Evolutionary conservation across 2,329 filamentous ascomycete species (phyloP), one percentile per base, ranked within the genome.

Genomic region (Aspergillus terreus): DNA sequence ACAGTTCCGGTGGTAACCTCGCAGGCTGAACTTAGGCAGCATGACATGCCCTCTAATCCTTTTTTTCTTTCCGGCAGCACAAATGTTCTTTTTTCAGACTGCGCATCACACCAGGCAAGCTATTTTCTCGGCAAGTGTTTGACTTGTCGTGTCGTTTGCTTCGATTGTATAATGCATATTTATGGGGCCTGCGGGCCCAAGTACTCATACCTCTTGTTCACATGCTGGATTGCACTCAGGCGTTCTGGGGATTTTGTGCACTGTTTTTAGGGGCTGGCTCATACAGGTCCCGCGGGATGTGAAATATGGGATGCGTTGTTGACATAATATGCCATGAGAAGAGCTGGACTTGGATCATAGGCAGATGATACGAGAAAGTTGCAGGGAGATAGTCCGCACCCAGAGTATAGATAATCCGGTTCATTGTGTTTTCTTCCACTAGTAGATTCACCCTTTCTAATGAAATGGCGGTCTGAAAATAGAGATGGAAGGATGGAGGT

Each of bases 281-380:
- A 23, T 17, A n/a, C 32, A 25, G 41, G 35, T 35, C 15, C 17
- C 17, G 44, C 15, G 44, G 47, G 44, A 32, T 47, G 30, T 47
- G 50, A 44, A 30, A 42, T 53, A 44, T 32, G 49, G 35, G 43
- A 47, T 44, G 47, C 46, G 49, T 48, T 35, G 45, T 47, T 52
- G 40, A 48, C 30, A 41, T 52, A 25, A 54, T 59, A 53, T 56
- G 52, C 54, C 54, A 56, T 56, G 50, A 51, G 33, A 55, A 53
- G 46, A 57, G 54, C 56, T 25, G 54, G 58, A 56, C 58, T 58
- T 58, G 42, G 32, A 57, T 53, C 54, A 58, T 52, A 48, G 53
- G 44, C 48, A 40, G 36, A 56, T 56, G 46, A 54, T 50, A 49
- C 46, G 54, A 47, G 52, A 46, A 30, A 55, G 56, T 51, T 48